Base-by-base conservation (phyloP, 2,329 filamentous ascomycete species). In the Ilyonectria sp. region DNA sequence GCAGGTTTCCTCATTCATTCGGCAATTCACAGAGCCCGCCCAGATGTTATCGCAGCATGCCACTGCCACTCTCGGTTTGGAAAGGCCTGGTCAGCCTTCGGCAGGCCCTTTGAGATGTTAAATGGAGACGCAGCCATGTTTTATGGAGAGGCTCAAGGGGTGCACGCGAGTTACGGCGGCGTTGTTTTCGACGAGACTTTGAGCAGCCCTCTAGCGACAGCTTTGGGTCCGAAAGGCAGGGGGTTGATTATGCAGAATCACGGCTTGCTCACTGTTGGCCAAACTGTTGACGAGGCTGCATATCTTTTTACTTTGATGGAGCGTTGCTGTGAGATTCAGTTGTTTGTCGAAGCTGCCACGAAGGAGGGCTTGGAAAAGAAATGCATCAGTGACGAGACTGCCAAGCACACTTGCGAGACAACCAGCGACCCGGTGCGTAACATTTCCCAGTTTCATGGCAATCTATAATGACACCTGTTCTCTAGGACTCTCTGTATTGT, bases 1-100 rank as follows among this genome's bases (percentile, higher is more conserved):
- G 61, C 61, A 2, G 61, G 54, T 6, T 64, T 64, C 19, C 26
- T 49, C 10, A 64, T 64, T 26, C 61, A 64, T 46, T 52, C 54
- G 0, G 61, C 23, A 17, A 40, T 64, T 17, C 61, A 64, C 13
- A 29, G 46, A 6, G 61, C 54, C 5, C 61, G 55, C 19, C 61
- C 61, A 8, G 55, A 57, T 9, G 52, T 64, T 19, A 59, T 44
- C 10, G 47, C 61, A 2, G 61, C 49, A 1, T 56, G 55, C 3
- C 61, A 64, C 29, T 44, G 44, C 4, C 61, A 64, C 19, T 37
- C 29, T 17, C 21, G 52, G 10, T 11, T 35, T n/a, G 54, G 54
- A 17, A 64, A 64, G 44, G 47, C 61, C 2, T 64, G 46, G 44
- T 40, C 44, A 10, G 17, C 46, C 2, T 59, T 64, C n/a, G 61